Percentiles rank a stretch among this genome's conserved stretches.
These are phyloP conservation scores for Gigaspora rosea DNA, from an alignment of 192 early-diverging fungal genomes.

Conservation along the genomic window DNA sequence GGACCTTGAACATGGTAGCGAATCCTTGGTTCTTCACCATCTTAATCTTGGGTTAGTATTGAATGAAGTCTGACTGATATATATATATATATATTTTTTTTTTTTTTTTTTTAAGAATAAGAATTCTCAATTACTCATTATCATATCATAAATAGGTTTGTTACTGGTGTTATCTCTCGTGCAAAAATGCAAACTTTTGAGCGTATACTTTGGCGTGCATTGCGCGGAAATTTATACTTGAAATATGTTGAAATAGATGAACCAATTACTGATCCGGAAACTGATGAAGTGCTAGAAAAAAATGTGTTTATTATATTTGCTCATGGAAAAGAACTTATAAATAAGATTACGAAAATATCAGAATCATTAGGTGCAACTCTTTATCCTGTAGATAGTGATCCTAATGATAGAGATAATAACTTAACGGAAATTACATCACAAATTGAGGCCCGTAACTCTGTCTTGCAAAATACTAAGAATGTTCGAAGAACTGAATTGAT, in stretches of 20 bases:
- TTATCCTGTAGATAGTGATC: constrained; percentile 81
- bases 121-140: not conserved
- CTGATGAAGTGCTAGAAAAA: constrained; percentile 88
- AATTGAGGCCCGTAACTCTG: constrained; percentile 86
- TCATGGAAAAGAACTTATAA: constrained; percentile 87
- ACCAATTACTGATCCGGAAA: constrained; percentile 85
- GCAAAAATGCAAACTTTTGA: constrained; percentile 85
- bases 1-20: constrained; percentile 52
- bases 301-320: constrained; percentile 99
- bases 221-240: constrained; percentile 96
- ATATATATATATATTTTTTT: not conserved
- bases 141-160: constrained; percentile 65
- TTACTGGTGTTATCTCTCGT: constrained; percentile 93
- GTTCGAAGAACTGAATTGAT: constrained; percentile 82
- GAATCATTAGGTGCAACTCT: constrained; percentile 95
- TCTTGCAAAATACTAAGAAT: constrained; percentile 84
- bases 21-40: not conserved
- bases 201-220: constrained; percentile 93
- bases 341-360: constrained; percentile 90
- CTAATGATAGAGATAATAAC: constrained; percentile 84
- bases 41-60: constrained; percentile 21
- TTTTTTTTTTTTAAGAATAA: not conserved
- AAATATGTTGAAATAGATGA: constrained; percentile 97
- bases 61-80: not conserved
- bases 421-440: constrained; percentile 77